Evolutionary conservation across 352 stramenopile genomes (phyloP), one percentile per base, ranked within the genome.

Genomic region (Phytophthora melonis): DNA sequence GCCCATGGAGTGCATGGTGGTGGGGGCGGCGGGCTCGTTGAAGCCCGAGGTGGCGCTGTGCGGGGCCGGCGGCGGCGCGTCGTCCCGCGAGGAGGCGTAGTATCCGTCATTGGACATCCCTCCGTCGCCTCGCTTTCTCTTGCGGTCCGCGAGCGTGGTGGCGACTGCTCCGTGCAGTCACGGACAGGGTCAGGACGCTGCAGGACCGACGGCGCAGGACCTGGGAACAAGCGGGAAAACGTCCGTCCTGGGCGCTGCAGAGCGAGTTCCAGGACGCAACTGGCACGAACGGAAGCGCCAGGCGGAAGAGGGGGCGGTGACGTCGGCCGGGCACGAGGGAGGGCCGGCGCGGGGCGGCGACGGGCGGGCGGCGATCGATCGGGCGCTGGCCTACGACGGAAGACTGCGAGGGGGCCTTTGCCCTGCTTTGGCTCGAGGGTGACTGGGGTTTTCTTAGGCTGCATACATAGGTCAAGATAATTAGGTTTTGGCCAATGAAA

Each of bases 81-180:
- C 72, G 68, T 79, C 75, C 64, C 73, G 72, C 62, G 77, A 81
- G 65, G 75, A 75, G 77, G 77, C 74, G 77, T 80, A 90, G 79
- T 82, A 87, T 74, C 80, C 82, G 57, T 90, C 82, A 83, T 80
- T 74, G 77, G 82, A 88, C 82, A 90, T 90, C 59, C 70, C 80
- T 82, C 71, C 75, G 71, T 83, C 78, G 75, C 76, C 76, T 72
- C 82, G 80, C 70, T 89, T 87, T 70, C 82, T 82, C 71, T 87
- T 87, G 69, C 82, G 82, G 78, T 87, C 75, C 50, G 79, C 79
- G 68, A 79, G 72, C 70, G 77, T 76, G 62, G 74, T 75, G 69
- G 63, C 59, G 52, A 66, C 67, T 68, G 57, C 58, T 76, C 62
- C 69, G 69, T 76, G 47, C 62, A 69, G 57, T 69, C 64, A 70